Conservation (phyloP, 2,329 filamentous ascomycete species). For the Ophiostoma sp. region DNA sequence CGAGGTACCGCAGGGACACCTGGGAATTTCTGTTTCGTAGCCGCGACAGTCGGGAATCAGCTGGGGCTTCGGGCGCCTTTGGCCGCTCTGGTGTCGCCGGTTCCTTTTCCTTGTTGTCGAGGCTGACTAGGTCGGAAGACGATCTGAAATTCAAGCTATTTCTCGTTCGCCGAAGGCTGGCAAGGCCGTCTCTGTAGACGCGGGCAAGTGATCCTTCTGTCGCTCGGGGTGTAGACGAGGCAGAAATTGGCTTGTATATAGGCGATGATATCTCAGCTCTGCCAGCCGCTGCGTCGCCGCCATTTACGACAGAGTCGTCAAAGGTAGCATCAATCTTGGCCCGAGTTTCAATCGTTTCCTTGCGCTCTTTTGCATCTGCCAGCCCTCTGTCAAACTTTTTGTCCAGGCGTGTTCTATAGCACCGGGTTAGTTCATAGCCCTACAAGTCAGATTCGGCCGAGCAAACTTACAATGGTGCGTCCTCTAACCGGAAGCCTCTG, state of each 20-base stretch:
- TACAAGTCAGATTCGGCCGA: not conserved
- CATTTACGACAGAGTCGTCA: not conserved
- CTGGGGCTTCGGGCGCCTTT: not conserved
- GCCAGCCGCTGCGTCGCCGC: not conserved
- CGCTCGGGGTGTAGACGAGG: not conserved
- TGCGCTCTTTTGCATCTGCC: not conserved
- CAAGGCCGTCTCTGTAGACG: not conserved
- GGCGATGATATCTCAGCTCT: not conserved
- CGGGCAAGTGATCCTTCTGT: not conserved
- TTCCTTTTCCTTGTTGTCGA: not conserved
- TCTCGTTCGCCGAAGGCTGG: not conserved
- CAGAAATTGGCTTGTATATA: not conserved
- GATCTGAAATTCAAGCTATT: not conserved
- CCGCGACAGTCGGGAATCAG: constrained; percentile 9
- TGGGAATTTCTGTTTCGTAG: constrained; percentile 14
- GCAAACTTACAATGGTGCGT: not conserved
- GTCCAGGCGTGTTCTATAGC: not conserved
- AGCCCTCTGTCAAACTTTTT: not conserved
- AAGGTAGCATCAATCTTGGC: constrained; percentile 1
- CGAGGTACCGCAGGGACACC: not conserved
- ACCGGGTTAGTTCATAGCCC: not conserved
- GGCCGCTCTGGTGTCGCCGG: not conserved
- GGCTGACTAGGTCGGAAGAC: not conserved
- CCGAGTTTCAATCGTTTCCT: not conserved
- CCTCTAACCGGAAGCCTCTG: not conserved